Conservation (phyloP, 208 protist genomes). For the Leishmania amazonensis region DNA sequence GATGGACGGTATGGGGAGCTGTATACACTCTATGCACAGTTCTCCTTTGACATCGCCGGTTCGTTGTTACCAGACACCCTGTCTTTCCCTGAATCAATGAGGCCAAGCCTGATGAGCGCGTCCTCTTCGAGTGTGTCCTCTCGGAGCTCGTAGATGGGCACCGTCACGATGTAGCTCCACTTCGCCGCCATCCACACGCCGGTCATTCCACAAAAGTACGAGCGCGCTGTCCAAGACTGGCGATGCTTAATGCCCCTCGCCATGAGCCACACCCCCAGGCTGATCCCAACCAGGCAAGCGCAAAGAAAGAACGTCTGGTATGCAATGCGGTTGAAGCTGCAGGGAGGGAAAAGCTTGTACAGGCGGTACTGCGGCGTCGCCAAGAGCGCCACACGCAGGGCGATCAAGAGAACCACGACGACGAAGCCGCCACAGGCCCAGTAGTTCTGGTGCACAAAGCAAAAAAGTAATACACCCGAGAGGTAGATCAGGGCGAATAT, state of each 20-base stretch:
- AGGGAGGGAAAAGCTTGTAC: slow-evolving; percentile 46
- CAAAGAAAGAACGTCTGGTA: slow-evolving; percentile 51
- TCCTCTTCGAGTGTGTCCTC: slow-evolving; percentile 49
- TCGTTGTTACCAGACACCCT: neutral
- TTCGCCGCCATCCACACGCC: slow-evolving; percentile 65
- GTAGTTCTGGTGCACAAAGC: slow-evolving; percentile 60
- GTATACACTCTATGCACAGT: neutral
- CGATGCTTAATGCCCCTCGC: slow-evolving; percentile 44
- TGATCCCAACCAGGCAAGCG: slow-evolving; percentile 38
- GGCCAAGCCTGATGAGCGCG: slow-evolving; percentile 19
- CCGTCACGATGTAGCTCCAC: slow-evolving; percentile 67
- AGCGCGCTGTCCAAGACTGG: slow-evolving; percentile 60
- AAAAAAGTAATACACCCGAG: slow-evolving; percentile 45
- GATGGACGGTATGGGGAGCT: neutral
- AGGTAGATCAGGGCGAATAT: slow-evolving; percentile 55
- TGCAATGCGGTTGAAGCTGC: slow-evolving; percentile 33
- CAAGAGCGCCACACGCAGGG: slow-evolving; percentile 37
- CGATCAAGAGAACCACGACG: slow-evolving; percentile 52
- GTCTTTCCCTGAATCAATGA: neutral
- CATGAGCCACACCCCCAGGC: slow-evolving; percentile 64
- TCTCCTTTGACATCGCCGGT: slow-evolving; percentile 6
- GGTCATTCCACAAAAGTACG: slow-evolving; percentile 79
- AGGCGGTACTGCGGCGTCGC: slow-evolving; percentile 39
- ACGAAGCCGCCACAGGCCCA: slow-evolving; percentile 64
- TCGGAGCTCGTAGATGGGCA: slow-evolving; percentile 48